Base-by-base conservation (phyloP, 2,329 filamentous ascomycete genomes). In the Phialophora expanda region DNA sequence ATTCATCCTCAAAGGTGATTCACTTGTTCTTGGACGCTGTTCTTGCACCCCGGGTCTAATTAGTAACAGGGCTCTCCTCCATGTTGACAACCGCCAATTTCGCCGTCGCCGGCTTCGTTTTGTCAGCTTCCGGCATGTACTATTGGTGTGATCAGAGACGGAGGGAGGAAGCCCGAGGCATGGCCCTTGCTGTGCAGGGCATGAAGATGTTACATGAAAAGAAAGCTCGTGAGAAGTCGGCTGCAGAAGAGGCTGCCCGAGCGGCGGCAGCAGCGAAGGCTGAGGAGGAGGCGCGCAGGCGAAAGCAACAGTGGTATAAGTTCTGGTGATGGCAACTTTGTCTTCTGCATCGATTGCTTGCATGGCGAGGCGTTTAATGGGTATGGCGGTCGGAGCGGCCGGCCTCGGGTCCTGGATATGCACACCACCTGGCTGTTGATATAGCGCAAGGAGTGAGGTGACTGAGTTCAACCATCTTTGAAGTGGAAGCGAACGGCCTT, bases 121-220 rank as follows among this genome's bases (percentile, higher is more conserved):
- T 90, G 22, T 86, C 85, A 6, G 89, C 90, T n/a, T 82, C 90
- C 55, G 84, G 85, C 32, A 89, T 89, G 58, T 95, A 93, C 79
- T 92, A 97, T 78, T 92, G 90, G 74, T 98, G 94, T 79, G 88
- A 93, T 74, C 89, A 88, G 71, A 85, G 86, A 68, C 85, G 93
- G 66, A 83, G 86, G 56, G 84, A 89, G 67, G 94, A 98, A 78
- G 86, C 89, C 73, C 87, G 89, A 68, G 90, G 92, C 68, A 94
- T 99, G 88, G 90, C 90, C 76, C 84, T 92, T 70, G 91, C 91
- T 3, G 89, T 96, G 62, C 92, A 96, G 75, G 86, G 95, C 65
- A 89, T 94, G 77, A 88, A 90, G 74, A 83, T 86, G 73, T 88
- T 93, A 77, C 88, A 91, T 74, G 82, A 84, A 4, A 87, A 90